These are phyloP conservation scores for Fistulinella prunicolor DNA, from an alignment of 768 basidiomycete genomes.

Conservation along the genomic window DNA sequence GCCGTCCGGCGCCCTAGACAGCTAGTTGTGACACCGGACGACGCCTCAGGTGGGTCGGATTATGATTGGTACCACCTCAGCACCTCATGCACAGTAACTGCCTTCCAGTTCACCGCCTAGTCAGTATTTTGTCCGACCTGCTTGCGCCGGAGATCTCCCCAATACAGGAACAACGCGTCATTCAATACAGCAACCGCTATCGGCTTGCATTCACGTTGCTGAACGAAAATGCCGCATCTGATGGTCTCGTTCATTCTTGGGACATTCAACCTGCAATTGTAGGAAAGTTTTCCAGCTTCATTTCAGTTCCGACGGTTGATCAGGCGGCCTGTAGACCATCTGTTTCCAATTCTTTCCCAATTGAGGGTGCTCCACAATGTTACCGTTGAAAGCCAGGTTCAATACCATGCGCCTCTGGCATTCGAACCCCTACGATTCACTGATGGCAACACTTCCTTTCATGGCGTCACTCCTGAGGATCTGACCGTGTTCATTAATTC, in stretches of 20 bases:
- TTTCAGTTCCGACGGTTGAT: conserved; percentile 17
- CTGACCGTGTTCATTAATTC: conserved; percentile 94
- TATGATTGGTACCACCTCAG: background rate
- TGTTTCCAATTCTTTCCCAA: conserved; percentile 60
- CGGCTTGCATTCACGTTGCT: conserved; percentile 90
- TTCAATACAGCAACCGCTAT: conserved; percentile 78
- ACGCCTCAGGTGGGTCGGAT: conserved; percentile 29
- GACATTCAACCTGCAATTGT: conserved; percentile 61
- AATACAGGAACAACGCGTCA: conserved; percentile 48
- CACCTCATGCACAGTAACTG: conserved; percentile 14
- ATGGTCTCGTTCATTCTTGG: conserved; percentile 64
- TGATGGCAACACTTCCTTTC: conserved; percentile 36
- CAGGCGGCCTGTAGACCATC: conserved; percentile 48
- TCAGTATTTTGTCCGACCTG: conserved; percentile 38
- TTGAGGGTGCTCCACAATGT: conserved; percentile 79
- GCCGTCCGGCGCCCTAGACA: conserved; percentile 20
- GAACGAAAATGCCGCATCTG: conserved; percentile 81
- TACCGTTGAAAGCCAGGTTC: conserved; percentile 91
- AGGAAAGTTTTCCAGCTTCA: conserved; percentile 44
- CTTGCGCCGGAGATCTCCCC: conserved; percentile 44
- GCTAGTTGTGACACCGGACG: conserved; percentile 19
- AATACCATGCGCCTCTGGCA: conserved; percentile 86
- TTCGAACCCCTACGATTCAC: conserved; percentile 55
- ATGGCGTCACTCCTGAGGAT: conserved; percentile 73
- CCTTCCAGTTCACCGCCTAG: conserved; percentile 37